A percentile compares a stretch with the other conserved stretches of the same genome.
Evolutionary conservation across 345 rosid species (phyloP).

Genomic region (Salix koriyanagi): DNA sequence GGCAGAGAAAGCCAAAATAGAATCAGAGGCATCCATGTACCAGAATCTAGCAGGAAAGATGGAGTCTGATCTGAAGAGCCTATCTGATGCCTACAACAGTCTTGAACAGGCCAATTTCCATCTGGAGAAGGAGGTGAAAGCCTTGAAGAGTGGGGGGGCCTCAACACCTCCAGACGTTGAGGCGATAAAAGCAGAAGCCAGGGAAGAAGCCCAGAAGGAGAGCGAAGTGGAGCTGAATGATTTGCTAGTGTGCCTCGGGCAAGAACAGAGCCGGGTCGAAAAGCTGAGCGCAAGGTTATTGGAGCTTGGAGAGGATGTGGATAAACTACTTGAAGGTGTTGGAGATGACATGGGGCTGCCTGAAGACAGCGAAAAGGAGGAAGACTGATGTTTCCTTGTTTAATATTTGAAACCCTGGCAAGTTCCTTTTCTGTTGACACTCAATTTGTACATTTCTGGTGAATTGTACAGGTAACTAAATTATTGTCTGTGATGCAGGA

Average conservation of each 20-base stretch:
- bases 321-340: constrained; percentile 73
- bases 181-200: constrained; percentile 69
- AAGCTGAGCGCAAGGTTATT: constrained; percentile 60
- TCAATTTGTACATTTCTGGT: constrained; percentile 15
- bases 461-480: constrained; percentile 17
- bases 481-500: background rate
- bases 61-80: constrained; percentile 78
- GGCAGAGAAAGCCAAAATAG: constrained; percentile 63
- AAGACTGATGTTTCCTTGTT: background rate
- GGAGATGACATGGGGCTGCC: constrained; percentile 81
- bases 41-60: constrained; percentile 66
- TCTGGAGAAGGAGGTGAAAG: constrained; percentile 71
- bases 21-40: constrained; percentile 63
- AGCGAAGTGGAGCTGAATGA: constrained; percentile 90
- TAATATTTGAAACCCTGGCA: background rate
- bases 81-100: constrained; percentile 87
- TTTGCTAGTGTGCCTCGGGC: constrained; percentile 93
- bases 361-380: constrained; percentile 52
- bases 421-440: background rate
- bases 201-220: constrained; percentile 95
- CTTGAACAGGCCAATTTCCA: constrained; percentile 78
- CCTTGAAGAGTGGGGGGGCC: constrained; percentile 58
- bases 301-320: constrained; percentile 89
- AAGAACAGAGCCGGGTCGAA: constrained; percentile 95
- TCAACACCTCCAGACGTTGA: constrained; percentile 46